Conservation (phyloP, 495 filamentous ascomycete genomes). For the Talaromyces stipitatus region DNA sequence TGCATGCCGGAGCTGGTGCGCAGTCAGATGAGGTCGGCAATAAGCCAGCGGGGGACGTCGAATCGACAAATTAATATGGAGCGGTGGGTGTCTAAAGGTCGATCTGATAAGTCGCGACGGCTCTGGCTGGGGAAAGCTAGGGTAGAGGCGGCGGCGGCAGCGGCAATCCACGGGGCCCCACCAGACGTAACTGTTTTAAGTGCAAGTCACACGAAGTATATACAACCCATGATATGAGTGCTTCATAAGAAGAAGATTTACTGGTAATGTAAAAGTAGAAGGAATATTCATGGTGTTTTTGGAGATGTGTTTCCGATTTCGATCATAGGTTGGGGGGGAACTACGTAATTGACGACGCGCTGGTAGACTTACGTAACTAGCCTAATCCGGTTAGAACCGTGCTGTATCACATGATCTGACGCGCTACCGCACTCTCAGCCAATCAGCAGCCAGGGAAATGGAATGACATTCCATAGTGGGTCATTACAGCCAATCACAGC, state of each 20-base stretch:
- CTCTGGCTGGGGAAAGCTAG: not conserved
- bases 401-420: not conserved
- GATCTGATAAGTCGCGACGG: not conserved
- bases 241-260: too few relatives aligned
- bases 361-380: not conserved
- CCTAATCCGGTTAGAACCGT: not conserved
- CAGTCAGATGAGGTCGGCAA: not conserved
- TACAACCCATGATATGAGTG: not conserved
- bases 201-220: not conserved
- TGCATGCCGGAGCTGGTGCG: slow-evolving; percentile 8
- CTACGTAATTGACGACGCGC: not conserved
- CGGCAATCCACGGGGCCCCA: slow-evolving; percentile 6
- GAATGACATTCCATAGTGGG: not conserved
- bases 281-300: too few relatives aligned
- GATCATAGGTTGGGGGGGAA: not conserved
- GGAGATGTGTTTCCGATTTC: not conserved
- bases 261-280: too few relatives aligned
- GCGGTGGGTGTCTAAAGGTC: not conserved
- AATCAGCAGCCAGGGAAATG: not conserved
- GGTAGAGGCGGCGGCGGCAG: not conserved
- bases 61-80: not conserved
- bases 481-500: not conserved
- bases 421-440: not conserved
- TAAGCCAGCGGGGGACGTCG: not conserved
- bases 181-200: not conserved